Percentiles rank a stretch among this genome's conserved stretches.
phyloP scores from a whole-genome alignment of 805 yeast genomes.

The Cyberlindnera petersonii region DNA sequence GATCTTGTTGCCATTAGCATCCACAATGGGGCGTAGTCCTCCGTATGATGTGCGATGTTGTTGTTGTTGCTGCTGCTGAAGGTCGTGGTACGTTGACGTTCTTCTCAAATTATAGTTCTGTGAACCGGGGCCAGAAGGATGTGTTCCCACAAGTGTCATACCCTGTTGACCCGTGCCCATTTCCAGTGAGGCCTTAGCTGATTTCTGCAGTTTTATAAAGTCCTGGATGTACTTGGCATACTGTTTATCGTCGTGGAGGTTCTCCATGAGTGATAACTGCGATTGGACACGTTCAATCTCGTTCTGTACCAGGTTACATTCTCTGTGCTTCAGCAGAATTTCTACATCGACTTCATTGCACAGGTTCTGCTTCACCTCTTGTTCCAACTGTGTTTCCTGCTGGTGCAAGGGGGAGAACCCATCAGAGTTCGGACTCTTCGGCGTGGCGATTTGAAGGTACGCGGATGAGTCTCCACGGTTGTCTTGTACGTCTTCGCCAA shows the following conservation, averaged over 20 bases:
- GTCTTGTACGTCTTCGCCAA: conserved; percentile 10
- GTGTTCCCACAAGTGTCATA: not conserved
- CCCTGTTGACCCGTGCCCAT: not conserved
- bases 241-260: conserved; percentile 34
- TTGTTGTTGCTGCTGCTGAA: conserved; percentile 29
- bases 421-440: conserved; percentile 40
- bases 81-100: conserved; percentile 20
- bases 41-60: conserved; percentile 35
- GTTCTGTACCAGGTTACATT: conserved; percentile 44
- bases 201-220: conserved; percentile 31
- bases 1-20: conserved; percentile 34
- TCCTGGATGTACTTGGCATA: conserved; percentile 38
- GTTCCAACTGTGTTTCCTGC: conserved; percentile 13
- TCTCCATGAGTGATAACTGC: conserved; percentile 49
- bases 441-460: conserved; percentile 39
- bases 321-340: conserved; percentile 56
- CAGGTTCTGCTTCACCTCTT: conserved; percentile 31
- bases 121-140: conserved; percentile 1
- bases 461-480: conserved; percentile 7
- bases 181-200: conserved; percentile 4
- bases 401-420: conserved; percentile 26
- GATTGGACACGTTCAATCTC: conserved; percentile 58
- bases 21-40: conserved; percentile 47
- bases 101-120: conserved; percentile 11
- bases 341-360: conserved; percentile 54